Base-by-base conservation (phyloP, 2,329 filamentous ascomycete genomes). In the Penicillium capsulatum region DNA sequence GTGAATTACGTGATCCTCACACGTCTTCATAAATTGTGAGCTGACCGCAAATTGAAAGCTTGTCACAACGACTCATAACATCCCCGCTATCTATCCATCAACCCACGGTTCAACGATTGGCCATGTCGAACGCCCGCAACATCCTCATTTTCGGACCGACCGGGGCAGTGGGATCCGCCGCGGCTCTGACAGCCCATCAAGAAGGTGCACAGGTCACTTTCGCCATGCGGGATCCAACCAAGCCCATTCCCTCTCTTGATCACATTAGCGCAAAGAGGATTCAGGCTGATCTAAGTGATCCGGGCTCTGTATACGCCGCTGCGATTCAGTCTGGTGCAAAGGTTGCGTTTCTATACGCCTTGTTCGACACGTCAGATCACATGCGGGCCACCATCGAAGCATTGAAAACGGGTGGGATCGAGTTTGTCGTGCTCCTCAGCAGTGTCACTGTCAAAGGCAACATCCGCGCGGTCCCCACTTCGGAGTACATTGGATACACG, bases 291-390 rank as follows among this genome's bases (percentile, higher is more conserved):
- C 64, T 77, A 5, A 55, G 55, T 2, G 41, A 71, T 0, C 67
- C 72, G 1, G 61, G 62, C 0, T 65, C 65, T 3, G 47, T 77
- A 15, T 37, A 34, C 3, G 45, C 48, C 0, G 74, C 73, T 0
- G 65, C 74, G 0, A 28, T n/a, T 0, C 38, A 45, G 5, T 49
- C 70, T 0, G 62, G 65, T 5, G 72, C 73, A 7, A 72, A 63
- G 28, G 45, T 51, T 11, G 74, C 73, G 0, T 77, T 75, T 56
- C 58, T 76, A 28, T 77, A 79, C 53, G 28, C 61, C 1, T 47
- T 63, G 6, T 50, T 55, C 8, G 48, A 54, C 17, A 40, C 57
- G 0, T 6, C 48, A 1, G 69, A 74, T 41, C 38, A 60, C 41
- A 69, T 76, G 68, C 58, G 58, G 8, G 41, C 51, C 7, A 61